Evolutionary conservation across 2,329 filamentous ascomycete species (phyloP), one percentile per base, ranked within the genome.

Genomic region (Chrysosphaeria jannelii): DNA sequence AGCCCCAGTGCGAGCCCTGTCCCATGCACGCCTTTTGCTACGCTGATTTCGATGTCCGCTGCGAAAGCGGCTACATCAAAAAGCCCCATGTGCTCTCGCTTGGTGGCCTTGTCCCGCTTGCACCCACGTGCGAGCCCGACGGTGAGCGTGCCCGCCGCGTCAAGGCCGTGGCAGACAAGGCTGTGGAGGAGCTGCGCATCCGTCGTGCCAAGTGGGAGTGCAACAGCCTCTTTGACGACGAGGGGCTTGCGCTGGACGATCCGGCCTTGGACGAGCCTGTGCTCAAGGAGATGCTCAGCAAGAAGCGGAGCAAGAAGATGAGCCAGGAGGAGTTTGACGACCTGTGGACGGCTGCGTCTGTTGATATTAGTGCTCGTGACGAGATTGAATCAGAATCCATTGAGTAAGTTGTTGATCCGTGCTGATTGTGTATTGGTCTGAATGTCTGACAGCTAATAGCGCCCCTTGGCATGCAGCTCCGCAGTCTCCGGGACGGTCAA

Each of bases 61-160:
- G 85, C 42, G 78, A 91, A 34, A 55, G 59, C 24, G 85, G 81
- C 38, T 97, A 89, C 37, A 57, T 97, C 22, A 53, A 85, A 18
- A 70, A 71, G 36, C 60, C 65, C 1, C 81, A 93, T 39, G 79
- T 81, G 1, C 51, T 93, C 12, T 69, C 78, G 0, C 41, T 91
- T 0, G 65, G 67, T 23, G 79, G 85, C 1, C 38, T 88, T 4
- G 38, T 93, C 5, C 85, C 85, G 6, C 48, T 97, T 6, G 65
- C 79, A 5, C 81, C 88, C 2, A 79, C 75, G 4, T 97, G 85
- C 42, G 81, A 91, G 44, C 72, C 85, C 0, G 88, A 97, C 42
- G 78, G 78, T 29, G 76, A 88, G 36, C 91, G 90, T 42, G 75
- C 70, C 6, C 64, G 75, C 19, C 69, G 72, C 10, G 70, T 93